These are phyloP conservation scores for Lachnellula occidentalis DNA, from an alignment of 2,329 filamentous ascomycete genomes.

Conservation along the genomic window DNA sequence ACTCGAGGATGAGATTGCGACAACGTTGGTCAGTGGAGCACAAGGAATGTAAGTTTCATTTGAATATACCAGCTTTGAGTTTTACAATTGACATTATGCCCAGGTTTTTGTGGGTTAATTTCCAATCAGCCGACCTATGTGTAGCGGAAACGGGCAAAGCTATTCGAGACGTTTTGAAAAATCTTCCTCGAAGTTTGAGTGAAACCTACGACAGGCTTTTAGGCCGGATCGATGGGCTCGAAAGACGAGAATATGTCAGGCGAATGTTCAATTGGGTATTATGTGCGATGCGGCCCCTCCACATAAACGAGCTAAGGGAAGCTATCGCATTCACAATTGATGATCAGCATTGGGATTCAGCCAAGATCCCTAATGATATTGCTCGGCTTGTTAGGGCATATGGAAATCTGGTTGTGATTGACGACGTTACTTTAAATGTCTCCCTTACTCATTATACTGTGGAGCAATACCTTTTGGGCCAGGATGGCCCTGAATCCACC, in stretches of 20 bases:
- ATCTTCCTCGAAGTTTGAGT: neutral
- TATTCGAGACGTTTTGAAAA: neutral
- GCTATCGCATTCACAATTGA: neutral
- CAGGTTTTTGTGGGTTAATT: conserved; percentile 2
- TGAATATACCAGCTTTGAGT: neutral
- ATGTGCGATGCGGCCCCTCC: neutral
- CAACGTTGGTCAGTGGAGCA: conserved; percentile 1
- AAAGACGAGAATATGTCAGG: neutral
- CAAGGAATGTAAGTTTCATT: conserved; percentile 5
- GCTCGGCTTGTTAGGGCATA: neutral
- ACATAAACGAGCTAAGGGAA: neutral
- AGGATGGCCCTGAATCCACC: neutral
- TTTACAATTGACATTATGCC: neutral
- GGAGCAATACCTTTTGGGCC: neutral
- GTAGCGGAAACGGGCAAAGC: neutral
- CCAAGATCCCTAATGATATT: neutral
- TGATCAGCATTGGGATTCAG: neutral
- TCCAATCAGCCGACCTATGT: neutral
- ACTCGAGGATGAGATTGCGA: conserved; percentile 1
- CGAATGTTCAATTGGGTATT: neutral
- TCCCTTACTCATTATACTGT: neutral
- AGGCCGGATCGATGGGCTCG: neutral
- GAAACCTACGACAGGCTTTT: neutral
- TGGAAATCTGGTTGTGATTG: conserved; percentile 1
- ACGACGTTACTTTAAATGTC: neutral